These are phyloP conservation scores for Amaranthus tricolor DNA, from an alignment of 179 eudicot genomes.

Conservation along the genomic window DNA sequence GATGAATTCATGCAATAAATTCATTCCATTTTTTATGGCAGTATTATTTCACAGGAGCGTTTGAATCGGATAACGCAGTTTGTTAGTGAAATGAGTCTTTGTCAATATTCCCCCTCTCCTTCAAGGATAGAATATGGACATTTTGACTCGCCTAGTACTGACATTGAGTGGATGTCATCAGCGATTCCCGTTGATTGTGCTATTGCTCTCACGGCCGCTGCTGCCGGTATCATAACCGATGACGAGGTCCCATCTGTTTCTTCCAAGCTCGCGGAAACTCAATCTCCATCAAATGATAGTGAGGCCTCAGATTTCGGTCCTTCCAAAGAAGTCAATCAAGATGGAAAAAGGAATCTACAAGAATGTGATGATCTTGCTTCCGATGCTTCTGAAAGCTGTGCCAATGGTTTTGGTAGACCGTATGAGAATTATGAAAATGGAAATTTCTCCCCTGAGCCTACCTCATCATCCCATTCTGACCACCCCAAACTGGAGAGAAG, in stretches of 20 bases:
- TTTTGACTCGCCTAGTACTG: conserved; percentile 38
- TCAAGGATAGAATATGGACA: conserved; percentile 38
- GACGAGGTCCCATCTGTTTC: conserved; percentile 53
- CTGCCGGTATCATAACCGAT: conserved; percentile 71
- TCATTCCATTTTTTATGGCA: conserved; percentile 31
- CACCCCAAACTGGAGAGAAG: conserved; percentile 50
- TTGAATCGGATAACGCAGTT: conserved; percentile 81
- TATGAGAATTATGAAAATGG: conserved; percentile 42
- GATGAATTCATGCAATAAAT: not conserved
- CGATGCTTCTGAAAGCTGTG: conserved; percentile 36
- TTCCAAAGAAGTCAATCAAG: conserved; percentile 41
- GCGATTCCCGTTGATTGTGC: conserved; percentile 87
- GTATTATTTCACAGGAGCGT: conserved; percentile 93
- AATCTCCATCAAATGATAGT: conserved; percentile 58
- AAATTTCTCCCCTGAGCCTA: conserved; percentile 37
- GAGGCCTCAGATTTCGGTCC: conserved; percentile 65
- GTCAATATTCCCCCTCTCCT: conserved; percentile 40
- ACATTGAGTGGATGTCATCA: conserved; percentile 67
- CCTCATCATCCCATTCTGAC: conserved; percentile 30
- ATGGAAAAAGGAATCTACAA: conserved; percentile 39
- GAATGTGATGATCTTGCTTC: conserved; percentile 39
- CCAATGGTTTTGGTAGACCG: conserved; percentile 37
- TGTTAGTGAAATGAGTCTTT: conserved; percentile 61
- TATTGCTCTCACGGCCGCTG: conserved; percentile 73
- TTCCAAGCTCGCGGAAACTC: conserved; percentile 42